Evolutionary conservation across 2,329 filamentous ascomycete genomes (phyloP).

Genomic region (Neodidymelliopsis sp.): DNA sequence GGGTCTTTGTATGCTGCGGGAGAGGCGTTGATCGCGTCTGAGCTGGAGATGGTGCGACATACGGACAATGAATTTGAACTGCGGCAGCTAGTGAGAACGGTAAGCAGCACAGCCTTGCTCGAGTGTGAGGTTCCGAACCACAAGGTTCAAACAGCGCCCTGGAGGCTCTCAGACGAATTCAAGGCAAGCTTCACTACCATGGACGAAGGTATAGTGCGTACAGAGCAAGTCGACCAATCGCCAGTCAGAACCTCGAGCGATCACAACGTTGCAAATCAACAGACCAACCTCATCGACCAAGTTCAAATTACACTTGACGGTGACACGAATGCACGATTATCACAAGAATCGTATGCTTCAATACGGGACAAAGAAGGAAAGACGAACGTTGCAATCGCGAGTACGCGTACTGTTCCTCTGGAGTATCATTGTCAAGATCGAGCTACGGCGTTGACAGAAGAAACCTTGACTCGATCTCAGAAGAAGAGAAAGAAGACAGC

Average conservation of each 20-base stretch:
- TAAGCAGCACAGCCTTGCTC: neutral
- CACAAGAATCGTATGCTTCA: neutral
- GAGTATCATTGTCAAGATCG: too few relatives aligned
- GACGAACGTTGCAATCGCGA: neutral
- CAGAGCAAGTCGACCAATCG: neutral
- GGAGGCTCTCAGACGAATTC: neutral
- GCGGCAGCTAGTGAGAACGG: neutral
- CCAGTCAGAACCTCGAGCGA: neutral
- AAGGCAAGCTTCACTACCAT: too few relatives aligned
- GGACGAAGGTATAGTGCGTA: neutral
- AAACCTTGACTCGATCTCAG: neutral
- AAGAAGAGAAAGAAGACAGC: neutral
- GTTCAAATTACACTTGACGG: neutral
- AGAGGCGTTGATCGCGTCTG: slow-evolving; percentile 7
- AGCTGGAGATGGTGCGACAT: slow-evolving; percentile 3
- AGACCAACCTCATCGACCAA: neutral
- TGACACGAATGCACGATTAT: too few relatives aligned
- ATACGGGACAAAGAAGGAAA: neutral
- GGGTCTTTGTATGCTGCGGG: slow-evolving; percentile 1
- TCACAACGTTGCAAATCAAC: neutral
- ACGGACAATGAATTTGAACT: neutral
- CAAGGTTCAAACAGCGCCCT: too few relatives aligned
- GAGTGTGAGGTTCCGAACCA: slow-evolving; percentile 1
- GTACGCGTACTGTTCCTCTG: too few relatives aligned
- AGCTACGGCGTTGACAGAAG: too few relatives aligned